phyloP scores from a whole-genome alignment of 1,284 basidiomycete genomes.

The Peniophora sp. region DNA sequence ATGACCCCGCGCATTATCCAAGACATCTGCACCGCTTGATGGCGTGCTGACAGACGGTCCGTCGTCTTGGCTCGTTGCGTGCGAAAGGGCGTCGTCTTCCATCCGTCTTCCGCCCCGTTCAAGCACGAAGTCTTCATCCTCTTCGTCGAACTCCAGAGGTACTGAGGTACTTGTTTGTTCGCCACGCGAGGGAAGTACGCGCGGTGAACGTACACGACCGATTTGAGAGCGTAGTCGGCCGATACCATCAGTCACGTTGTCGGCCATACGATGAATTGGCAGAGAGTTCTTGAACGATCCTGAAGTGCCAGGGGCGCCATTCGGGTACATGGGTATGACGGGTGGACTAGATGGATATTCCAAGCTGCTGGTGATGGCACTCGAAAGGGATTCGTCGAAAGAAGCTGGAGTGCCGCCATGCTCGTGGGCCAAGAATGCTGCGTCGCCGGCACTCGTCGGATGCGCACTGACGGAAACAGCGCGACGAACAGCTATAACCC shows the following conservation, averaged over 20 bases:
- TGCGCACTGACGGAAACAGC: slow-evolving; percentile 63
- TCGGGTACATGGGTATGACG: slow-evolving; percentile 72
- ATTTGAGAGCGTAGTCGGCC: slow-evolving; percentile 48
- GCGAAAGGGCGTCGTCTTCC: slow-evolving; percentile 3
- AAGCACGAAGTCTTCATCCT: slow-evolving; percentile 51
- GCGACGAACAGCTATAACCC: slow-evolving; percentile 61
- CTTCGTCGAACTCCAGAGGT: slow-evolving; percentile 64
- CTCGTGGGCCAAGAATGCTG: slow-evolving; percentile 48
- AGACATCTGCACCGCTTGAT: slow-evolving; percentile 18
- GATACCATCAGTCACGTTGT: slow-evolving; percentile 51
- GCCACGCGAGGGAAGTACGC: slow-evolving; percentile 14
- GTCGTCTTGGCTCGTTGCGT: slow-evolving; percentile 8
- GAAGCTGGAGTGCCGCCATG: slow-evolving; percentile 37
- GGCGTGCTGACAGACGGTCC: slow-evolving; percentile 10
- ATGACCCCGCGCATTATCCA: background rate
- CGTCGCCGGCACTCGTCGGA: slow-evolving; percentile 23
- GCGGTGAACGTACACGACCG: slow-evolving; percentile 33
- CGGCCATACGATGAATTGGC: slow-evolving; percentile 48
- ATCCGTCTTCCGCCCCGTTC: slow-evolving; percentile 3
- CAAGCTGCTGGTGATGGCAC: slow-evolving; percentile 60
- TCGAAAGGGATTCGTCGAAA: slow-evolving; percentile 73
- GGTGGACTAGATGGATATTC: slow-evolving; percentile 40
- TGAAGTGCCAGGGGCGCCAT: slow-evolving; percentile 43
- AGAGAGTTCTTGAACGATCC: slow-evolving; percentile 42
- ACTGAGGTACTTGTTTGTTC: slow-evolving; percentile 31